Percentiles rank a stretch among this genome's conserved stretches.
These are phyloP conservation scores for Anthoceros angustus DNA, from an alignment of 225 moss, liverwort and hornwort genomes.

Conservation along the genomic window DNA sequence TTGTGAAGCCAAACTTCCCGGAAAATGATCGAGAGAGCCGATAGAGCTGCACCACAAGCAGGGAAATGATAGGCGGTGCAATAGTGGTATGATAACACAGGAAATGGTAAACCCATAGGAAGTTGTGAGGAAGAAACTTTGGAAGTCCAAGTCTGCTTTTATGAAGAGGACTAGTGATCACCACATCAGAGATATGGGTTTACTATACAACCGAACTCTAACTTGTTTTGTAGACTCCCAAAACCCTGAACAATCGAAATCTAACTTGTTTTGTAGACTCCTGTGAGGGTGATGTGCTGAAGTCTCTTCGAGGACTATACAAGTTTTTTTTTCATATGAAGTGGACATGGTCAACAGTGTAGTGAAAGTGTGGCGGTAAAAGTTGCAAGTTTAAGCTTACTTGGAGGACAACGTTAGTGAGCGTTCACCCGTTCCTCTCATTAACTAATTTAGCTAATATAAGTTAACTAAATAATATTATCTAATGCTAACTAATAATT, in stretches of 20 bases:
- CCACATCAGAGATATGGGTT: neutral
- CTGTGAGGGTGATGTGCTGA: neutral
- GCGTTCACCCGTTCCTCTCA: no score
- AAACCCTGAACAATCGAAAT: neutral
- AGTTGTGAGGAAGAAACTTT: neutral
- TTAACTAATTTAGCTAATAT: no score
- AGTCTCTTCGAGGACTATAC: neutral
- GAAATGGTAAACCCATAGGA: neutral
- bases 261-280: neutral
- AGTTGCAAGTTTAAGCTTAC: no score
- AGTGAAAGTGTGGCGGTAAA: no score
- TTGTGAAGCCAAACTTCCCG: conserved; percentile 43
- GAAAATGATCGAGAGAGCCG: conserved; percentile 14
- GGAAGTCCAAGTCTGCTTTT: neutral
- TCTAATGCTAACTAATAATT: no score
- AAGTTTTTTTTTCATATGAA: neutral
- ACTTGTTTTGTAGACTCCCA: neutral
- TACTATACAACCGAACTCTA: neutral
- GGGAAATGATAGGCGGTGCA: no score
- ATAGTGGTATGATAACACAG: no score
- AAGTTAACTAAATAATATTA: conserved; percentile 5
- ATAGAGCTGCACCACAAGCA: conserved; percentile 13
- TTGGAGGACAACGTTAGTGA: no score
- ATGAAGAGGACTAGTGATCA: neutral
- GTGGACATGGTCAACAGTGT: neutral